Percentiles rank a stretch among this genome's conserved stretches.
Evolutionary conservation across 2,329 filamentous ascomycete genomes (phyloP).

Genomic region (Alternaria triticimaculans): DNA sequence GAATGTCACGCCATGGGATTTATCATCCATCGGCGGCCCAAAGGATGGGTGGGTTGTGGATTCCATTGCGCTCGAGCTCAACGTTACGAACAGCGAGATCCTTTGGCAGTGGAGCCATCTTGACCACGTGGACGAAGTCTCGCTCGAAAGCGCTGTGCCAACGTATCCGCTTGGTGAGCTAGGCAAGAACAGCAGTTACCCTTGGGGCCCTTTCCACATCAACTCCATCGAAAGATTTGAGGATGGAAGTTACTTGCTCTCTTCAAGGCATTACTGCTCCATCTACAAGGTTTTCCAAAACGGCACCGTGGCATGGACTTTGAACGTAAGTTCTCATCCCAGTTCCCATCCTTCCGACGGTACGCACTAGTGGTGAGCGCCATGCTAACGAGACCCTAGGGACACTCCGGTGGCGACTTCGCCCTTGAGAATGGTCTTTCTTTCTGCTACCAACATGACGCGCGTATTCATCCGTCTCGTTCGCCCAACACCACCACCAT

Average conservation of each 20-base stretch:
- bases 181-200: slow-evolving; percentile 3
- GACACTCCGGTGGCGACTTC: slow-evolving; percentile 11
- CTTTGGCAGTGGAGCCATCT: slow-evolving; percentile 17
- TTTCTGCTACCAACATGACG: slow-evolving; percentile 19
- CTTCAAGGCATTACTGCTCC: slow-evolving; percentile 2
- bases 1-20: slow-evolving; percentile 15
- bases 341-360: neutral
- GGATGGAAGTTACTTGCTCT: slow-evolving; percentile 2
- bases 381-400: neutral
- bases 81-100: slow-evolving; percentile 14
- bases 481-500: neutral
- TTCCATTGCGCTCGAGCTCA: slow-evolving; percentile 1
- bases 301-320: slow-evolving; percentile 2
- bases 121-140: slow-evolving; percentile 7
- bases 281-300: neutral
- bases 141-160: slow-evolving; percentile 2
- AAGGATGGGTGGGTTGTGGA: slow-evolving; percentile 5
- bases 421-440: slow-evolving; percentile 6
- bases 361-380: neutral
- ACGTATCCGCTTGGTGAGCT: neutral
- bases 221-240: slow-evolving; percentile 2
- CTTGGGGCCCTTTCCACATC: slow-evolving; percentile 3
- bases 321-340: neutral
- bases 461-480: slow-evolving; percentile 4
- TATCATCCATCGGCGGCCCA: slow-evolving; percentile 4